These are phyloP conservation scores for Hypoxylon perforatum DNA, from an alignment of 495 filamentous ascomycete species.

Conservation along the genomic window DNA sequence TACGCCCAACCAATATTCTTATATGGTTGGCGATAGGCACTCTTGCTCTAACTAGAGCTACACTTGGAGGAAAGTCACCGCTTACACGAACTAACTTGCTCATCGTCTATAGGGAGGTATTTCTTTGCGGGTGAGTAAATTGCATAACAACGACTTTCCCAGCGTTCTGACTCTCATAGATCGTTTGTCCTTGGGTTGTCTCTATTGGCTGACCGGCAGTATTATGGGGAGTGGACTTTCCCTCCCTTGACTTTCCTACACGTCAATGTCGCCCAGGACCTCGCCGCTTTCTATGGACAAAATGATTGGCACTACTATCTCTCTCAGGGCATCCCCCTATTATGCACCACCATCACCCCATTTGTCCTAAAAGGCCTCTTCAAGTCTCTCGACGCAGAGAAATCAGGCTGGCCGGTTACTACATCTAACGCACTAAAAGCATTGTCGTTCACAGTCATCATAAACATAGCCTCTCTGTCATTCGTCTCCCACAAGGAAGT, in stretches of 20 bases:
- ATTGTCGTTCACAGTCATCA: constrained; percentile 68
- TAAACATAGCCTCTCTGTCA: constrained; percentile 73
- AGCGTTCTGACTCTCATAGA: constrained; percentile 48
- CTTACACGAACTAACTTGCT: constrained; percentile 57
- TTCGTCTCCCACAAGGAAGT: constrained; percentile 96
- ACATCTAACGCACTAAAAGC: constrained; percentile 62
- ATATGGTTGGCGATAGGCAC: constrained; percentile 76
- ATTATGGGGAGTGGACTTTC: constrained; percentile 89
- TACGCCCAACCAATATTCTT: constrained; percentile 89
- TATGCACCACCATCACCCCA: constrained; percentile 85
- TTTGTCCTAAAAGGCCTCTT: constrained; percentile 76
- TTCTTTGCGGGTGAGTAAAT: constrained; percentile 69
- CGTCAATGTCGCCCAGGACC: constrained; percentile 88
- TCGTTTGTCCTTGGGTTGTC: constrained; percentile 70
- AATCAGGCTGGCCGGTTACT: constrained; percentile 42
- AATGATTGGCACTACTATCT: constrained; percentile 95
- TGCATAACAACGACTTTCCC: constrained; percentile 24
- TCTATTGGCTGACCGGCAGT: constrained; percentile 76
- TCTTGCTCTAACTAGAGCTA: constrained; percentile 55
- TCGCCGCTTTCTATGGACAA: constrained; percentile 91
- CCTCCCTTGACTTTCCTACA: constrained; percentile 89
- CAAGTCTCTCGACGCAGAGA: constrained; percentile 50
- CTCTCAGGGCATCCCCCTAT: constrained; percentile 86
- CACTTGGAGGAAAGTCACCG: constrained; percentile 50
- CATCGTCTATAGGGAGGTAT: constrained; percentile 68